These are phyloP conservation scores for Penicillium sp. DNA, from an alignment of 2,329 filamentous ascomycete genomes.

Conservation along the genomic window DNA sequence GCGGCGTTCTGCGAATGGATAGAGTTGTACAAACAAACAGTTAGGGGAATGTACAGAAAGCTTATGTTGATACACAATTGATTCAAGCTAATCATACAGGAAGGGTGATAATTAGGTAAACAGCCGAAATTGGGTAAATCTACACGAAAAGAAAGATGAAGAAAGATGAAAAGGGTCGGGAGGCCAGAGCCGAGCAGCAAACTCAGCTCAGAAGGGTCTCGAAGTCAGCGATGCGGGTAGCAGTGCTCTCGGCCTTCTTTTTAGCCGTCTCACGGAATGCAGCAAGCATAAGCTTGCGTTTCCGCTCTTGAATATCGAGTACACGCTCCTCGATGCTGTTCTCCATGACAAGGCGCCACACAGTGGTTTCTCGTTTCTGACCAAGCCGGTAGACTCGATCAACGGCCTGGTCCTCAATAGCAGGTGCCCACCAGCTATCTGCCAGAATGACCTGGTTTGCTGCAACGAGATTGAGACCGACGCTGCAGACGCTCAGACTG, in stretches of 20 bases:
- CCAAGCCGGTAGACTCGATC: conserved; percentile 86
- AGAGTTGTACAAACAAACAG: background rate
- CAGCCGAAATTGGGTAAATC: background rate
- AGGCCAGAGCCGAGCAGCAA: background rate
- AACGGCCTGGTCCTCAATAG: conserved; percentile 88
- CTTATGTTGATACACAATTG: background rate
- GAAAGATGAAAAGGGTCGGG: background rate
- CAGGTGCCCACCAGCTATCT: conserved; percentile 90
- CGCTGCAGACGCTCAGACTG: conserved; percentile 77
- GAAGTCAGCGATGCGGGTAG: conserved; percentile 55
- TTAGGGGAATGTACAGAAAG: background rate
- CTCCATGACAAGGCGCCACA: conserved; percentile 82
- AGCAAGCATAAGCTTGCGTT: conserved; percentile 73
- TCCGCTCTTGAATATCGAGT: conserved; percentile 74
- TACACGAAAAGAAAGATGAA: background rate
- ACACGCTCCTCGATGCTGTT: conserved; percentile 79
- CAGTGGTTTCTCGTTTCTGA: conserved; percentile 74
- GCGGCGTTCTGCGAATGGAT: background rate
- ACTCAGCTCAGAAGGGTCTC: conserved; percentile 38
- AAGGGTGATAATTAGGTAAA: background rate
- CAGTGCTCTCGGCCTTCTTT: conserved; percentile 56
- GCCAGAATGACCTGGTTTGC: conserved; percentile 83
- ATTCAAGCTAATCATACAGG: background rate
- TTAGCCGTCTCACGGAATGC: conserved; percentile 74
- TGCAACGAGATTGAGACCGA: conserved; percentile 82